Evolutionary conservation across 2,329 filamentous ascomycete species (phyloP).

Genomic region (Westerdykella sp.): DNA sequence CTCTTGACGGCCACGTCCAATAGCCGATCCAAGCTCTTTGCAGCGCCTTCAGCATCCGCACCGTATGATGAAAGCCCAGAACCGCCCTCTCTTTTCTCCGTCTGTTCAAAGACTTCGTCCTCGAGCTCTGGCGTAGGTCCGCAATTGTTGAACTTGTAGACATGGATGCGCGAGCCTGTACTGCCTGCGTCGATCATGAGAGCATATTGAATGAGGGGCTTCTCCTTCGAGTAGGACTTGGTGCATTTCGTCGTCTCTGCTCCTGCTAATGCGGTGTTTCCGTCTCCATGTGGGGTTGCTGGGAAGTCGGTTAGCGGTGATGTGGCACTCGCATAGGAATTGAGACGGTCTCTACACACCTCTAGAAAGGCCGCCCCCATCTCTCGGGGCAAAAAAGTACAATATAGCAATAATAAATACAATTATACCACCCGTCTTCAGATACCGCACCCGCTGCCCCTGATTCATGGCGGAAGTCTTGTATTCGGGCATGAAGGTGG

Average conservation of each 20-base stretch:
- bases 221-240: slow-evolving; percentile 75
- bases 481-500: slow-evolving; percentile 39
- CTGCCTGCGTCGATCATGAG: slow-evolving; percentile 98
- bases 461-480: slow-evolving; percentile 53
- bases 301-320: neutral
- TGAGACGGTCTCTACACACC: slow-evolving; percentile 9
- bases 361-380: slow-evolving; percentile 17
- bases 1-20: slow-evolving; percentile 78
- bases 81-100: slow-evolving; percentile 74
- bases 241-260: slow-evolving; percentile 69
- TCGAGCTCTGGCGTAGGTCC: slow-evolving; percentile 92
- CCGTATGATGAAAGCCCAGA: slow-evolving; percentile 79
- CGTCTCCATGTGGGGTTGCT: slow-evolving; percentile 16
- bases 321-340: neutral
- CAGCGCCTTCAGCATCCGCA: slow-evolving; percentile 78
- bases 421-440: slow-evolving; percentile 58
- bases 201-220: slow-evolving; percentile 94
- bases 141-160: slow-evolving; percentile 99
- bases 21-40: slow-evolving; percentile 79
- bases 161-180: slow-evolving; percentile 95
- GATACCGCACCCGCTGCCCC: slow-evolving; percentile 53
- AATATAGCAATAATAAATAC: slow-evolving; percentile 53
- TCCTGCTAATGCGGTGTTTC: slow-evolving; percentile 48
- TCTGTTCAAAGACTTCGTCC: slow-evolving; percentile 88
- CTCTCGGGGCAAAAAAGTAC: slow-evolving; percentile 49